Conservation (phyloP, 2,329 filamentous ascomycete genomes). For the Diaporthe nobilis region DNA sequence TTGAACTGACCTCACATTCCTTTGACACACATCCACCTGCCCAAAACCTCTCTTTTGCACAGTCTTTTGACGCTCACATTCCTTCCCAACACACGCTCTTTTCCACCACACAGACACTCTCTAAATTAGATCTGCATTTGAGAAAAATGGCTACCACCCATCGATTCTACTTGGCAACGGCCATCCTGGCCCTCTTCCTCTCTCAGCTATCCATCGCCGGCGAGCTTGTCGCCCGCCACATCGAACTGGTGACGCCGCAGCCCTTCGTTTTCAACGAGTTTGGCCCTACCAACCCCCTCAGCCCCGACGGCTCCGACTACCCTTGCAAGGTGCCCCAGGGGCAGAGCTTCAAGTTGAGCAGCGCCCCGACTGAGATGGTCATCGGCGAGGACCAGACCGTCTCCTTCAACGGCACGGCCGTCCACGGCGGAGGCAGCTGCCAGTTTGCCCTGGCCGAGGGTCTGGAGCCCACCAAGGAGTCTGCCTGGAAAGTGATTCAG, state of each 20-base stretch:
- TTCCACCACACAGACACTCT: neutral
- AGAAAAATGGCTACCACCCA: neutral
- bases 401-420: slow-evolving; percentile 70
- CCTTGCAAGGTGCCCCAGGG: slow-evolving; percentile 74
- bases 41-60: neutral
- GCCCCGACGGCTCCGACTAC: slow-evolving; percentile 69
- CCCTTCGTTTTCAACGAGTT: slow-evolving; percentile 61
- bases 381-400: slow-evolving; percentile 68
- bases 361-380: slow-evolving; percentile 65
- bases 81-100: neutral
- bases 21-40: neutral
- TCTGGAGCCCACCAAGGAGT: slow-evolving; percentile 64
- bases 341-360: slow-evolving; percentile 55
- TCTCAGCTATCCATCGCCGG: neutral
- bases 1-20: neutral
- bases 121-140: neutral
- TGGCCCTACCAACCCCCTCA: slow-evolving; percentile 71
- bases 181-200: neutral
- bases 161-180: neutral
- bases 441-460: slow-evolving; percentile 79
- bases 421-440: slow-evolving; percentile 82
- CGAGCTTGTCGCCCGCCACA: slow-evolving; percentile 58
- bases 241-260: slow-evolving; percentile 70
- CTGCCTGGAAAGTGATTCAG: slow-evolving; percentile 79
- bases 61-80: neutral